A percentile compares a stretch with the other conserved stretches of the same genome.
These are phyloP conservation scores for Aspergillus tanneri DNA, from an alignment of 2,329 filamentous ascomycete species.

Conservation along the genomic window DNA sequence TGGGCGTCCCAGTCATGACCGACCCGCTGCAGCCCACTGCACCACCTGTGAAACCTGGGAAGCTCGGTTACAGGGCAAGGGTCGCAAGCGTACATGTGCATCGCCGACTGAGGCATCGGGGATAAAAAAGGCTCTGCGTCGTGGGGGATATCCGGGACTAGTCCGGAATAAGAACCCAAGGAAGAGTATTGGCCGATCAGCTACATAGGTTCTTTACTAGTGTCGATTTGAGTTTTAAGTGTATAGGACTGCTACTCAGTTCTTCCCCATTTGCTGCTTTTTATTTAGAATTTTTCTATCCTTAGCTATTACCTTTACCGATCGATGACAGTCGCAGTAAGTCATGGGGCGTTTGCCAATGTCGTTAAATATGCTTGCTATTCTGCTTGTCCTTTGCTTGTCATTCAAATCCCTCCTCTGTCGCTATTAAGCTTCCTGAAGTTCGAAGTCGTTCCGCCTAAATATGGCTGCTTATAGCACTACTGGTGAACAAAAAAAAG, in stretches of 20 bases:
- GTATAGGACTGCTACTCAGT: neutral
- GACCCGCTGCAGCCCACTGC: conserved; percentile 11
- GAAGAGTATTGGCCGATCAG: neutral
- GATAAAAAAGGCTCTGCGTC: conserved; percentile 5
- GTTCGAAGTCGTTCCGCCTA: too few species aligned
- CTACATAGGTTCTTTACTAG: neutral
- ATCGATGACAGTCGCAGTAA: too few species aligned
- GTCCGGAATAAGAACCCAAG: neutral
- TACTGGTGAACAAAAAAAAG: too few species aligned
- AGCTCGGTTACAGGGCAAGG: neutral
- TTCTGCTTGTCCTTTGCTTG: too few species aligned
- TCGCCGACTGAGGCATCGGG: neutral
- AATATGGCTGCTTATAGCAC: too few species aligned
- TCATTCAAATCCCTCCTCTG: too few species aligned
- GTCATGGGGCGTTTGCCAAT: too few species aligned
- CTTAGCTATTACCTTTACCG: too few species aligned
- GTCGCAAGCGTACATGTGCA: neutral
- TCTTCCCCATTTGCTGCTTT: too few species aligned
- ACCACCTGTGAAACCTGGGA: conserved; percentile 8
- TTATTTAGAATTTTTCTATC: too few species aligned
- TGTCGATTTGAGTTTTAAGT: neutral
- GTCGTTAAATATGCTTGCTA: too few species aligned
- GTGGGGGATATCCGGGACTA: conserved; percentile 1
- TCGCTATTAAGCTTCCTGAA: too few species aligned
- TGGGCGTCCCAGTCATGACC: conserved; percentile 15